A percentile compares a stretch with the other conserved stretches of the same genome.
These are phyloP conservation scores for Phytophthora tubulina DNA, from an alignment of 352 stramenopile genomes.

Conservation along the genomic window DNA sequence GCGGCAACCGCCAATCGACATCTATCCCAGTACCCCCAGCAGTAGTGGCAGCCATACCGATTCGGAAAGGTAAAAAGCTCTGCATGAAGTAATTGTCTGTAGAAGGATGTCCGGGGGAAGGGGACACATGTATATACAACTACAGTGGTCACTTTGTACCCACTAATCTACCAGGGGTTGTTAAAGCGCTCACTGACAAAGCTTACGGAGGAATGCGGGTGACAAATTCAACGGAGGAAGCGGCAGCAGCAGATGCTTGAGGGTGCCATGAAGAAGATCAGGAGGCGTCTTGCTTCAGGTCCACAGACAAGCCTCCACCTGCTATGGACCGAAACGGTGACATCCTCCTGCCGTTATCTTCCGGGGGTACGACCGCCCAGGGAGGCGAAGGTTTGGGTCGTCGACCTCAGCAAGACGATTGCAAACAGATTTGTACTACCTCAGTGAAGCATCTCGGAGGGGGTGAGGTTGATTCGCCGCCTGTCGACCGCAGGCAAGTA, in stretches of 20 bases:
- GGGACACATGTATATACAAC: slow-evolving; percentile 16
- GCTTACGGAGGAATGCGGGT: slow-evolving; percentile 5
- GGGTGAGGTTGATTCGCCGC: neutral
- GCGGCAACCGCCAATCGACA: neutral
- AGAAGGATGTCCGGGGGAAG: slow-evolving; percentile 9
- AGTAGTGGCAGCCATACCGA: slow-evolving; percentile 9
- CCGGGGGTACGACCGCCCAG: too few species aligned
- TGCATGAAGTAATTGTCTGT: slow-evolving; percentile 22
- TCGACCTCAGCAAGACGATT: too few species aligned
- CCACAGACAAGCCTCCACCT: neutral
- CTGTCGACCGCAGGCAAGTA: neutral
- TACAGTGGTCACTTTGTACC: slow-evolving; percentile 19
- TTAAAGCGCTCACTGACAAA: slow-evolving; percentile 15
- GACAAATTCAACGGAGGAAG: neutral
- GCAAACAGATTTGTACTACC: too few species aligned
- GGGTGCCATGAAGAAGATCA: slow-evolving; percentile 4
- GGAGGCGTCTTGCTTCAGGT: slow-evolving; percentile 1
- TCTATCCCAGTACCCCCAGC: neutral
- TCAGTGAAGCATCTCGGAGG: too few species aligned
- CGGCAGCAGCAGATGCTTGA: neutral
- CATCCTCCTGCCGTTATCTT: too few species aligned
- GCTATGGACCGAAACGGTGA: too few species aligned
- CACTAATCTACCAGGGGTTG: neutral
- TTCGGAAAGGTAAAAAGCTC: slow-evolving; percentile 15
- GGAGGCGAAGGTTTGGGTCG: too few species aligned